Evolutionary conservation across 2,329 filamentous ascomycete genomes (phyloP).

Genomic region (Paecilomyces sp.): DNA sequence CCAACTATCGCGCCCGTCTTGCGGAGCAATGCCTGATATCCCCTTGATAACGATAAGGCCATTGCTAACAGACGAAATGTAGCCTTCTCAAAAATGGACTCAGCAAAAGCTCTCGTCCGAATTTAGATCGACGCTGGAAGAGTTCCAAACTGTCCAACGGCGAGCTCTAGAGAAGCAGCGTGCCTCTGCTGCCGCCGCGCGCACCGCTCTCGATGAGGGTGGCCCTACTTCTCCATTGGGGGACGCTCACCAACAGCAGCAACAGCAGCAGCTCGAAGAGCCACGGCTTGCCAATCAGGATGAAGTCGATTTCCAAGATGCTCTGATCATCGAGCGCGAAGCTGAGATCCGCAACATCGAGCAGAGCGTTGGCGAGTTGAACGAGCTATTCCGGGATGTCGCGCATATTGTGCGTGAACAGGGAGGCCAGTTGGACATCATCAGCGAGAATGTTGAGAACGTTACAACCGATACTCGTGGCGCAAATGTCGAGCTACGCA

Average conservation of each 20-base stretch:
- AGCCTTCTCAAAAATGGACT: constrained; percentile 94
- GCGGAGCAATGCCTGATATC: not conserved
- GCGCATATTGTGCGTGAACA: constrained; percentile 95
- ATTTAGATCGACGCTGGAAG: constrained; percentile 78
- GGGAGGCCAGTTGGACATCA: constrained; percentile 78
- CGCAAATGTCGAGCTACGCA: constrained; percentile 76
- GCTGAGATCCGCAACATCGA: constrained; percentile 97
- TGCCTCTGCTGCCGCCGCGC: constrained; percentile 73
- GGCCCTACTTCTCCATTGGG: constrained; percentile 21
- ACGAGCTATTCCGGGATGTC: constrained; percentile 96
- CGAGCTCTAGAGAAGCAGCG: constrained; percentile 88
- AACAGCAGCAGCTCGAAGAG: constrained; percentile 68
- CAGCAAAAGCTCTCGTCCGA: constrained; percentile 92
- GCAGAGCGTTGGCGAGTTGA: constrained; percentile 89
- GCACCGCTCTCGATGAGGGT: constrained; percentile 64
- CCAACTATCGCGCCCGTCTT: not conserved
- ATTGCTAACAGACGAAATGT: constrained; percentile 1
- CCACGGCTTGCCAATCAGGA: constrained; percentile 79
- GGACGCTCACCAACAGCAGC: constrained; percentile 51
- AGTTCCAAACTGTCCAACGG: constrained; percentile 90
- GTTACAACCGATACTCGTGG: constrained; percentile 74
- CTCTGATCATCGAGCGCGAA: constrained; percentile 91
- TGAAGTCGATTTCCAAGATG: constrained; percentile 96
- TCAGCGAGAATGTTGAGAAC: constrained; percentile 79
- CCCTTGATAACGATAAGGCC: not conserved